Evolutionary conservation across 192 early-diverging fungal species (phyloP).

Genomic region (Geranomyces variabilis): DNA sequence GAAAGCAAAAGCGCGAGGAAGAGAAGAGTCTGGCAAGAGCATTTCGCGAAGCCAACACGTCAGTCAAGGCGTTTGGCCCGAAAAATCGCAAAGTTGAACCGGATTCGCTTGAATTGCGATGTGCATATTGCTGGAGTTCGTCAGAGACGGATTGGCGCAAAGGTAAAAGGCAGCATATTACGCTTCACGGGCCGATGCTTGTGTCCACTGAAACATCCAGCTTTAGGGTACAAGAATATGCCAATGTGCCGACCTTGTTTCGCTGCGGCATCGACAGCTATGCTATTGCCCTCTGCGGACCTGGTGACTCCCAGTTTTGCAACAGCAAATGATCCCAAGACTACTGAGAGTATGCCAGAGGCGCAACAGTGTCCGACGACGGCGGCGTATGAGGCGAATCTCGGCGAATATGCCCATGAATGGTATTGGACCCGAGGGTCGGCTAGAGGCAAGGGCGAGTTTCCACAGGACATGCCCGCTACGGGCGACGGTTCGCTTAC

Average conservation of each 20-base stretch:
- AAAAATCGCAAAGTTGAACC: neutral
- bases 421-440: constrained; percentile 68
- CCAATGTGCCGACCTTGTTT: constrained; percentile 74
- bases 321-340: too few species aligned
- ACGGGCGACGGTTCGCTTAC: too few species aligned
- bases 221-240: constrained; percentile 67
- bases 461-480: too few species aligned
- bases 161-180: constrained; percentile 39
- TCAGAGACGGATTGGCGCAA: constrained; percentile 64
- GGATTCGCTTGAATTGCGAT: constrained; percentile 17
- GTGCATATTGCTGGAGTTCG: constrained; percentile 68
- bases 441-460: neutral
- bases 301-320: too few species aligned
- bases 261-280: constrained; percentile 41
- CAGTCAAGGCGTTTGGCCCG: neutral
- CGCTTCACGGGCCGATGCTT: too few species aligned
- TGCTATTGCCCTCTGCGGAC: too few species aligned
- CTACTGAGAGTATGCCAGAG: too few species aligned
- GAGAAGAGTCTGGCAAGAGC: neutral
- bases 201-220: neutral
- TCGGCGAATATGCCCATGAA: constrained; percentile 70
- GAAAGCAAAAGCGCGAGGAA: constrained; percentile 1
- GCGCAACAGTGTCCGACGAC: neutral
- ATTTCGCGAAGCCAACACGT: neutral
- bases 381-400: constrained; percentile 53